Evolutionary conservation across 345 rosid species (phyloP), one percentile per base, ranked within the genome.

Genomic region (Tarenaya hassleriana): DNA sequence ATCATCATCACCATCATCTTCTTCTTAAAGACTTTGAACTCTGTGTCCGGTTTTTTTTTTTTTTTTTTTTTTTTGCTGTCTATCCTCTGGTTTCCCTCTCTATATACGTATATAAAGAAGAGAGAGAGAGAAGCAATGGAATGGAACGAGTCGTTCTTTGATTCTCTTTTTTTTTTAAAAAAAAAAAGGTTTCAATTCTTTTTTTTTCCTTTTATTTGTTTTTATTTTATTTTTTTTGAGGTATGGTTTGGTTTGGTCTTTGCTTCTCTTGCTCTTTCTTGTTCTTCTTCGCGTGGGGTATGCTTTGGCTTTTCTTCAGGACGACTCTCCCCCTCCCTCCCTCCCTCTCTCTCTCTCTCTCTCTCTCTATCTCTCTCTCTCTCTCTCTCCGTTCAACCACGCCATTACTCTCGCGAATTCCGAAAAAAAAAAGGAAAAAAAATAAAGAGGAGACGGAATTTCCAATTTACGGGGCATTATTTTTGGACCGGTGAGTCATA

Each of bases 351-450:
- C 64, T 60, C 50, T 60, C 41, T 24, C 29, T 24, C 49, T 60
- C 56, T 60, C 49, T 50, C 64, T 60, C 50, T 60, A n/a, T n/a
- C n/a, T n/a, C n/a, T n/a, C n/a, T 24, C 29, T 24, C 49, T 60
- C 56, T 60, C 49, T 50, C 64, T 60, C 50, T 60, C 41, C 50
- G 49, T 60, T 60, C 64, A 49, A 31, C 56, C 56, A 60, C 50
- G 56, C 64, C 64, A 60, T 50, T 18, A 60, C 49, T 50, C 43
- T 60, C 50, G 50, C 64, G 33, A 40, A 17, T 50, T 60, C 64
- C 64, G 10, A 60, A 21, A 10, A 50, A 49, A n/a, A 31, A 11
- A 10, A 37, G 10, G 21, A 0, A 31, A 43, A 14, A 45, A 24
- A 14, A 13, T 19, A 58, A 12, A 9, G 16, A 2, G 29, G 7